A percentile compares a stretch with the other conserved stretches of the same genome.
Evolutionary conservation across 441 rosid species (phyloP).

Genomic region (Bruguiera hainesii): DNA sequence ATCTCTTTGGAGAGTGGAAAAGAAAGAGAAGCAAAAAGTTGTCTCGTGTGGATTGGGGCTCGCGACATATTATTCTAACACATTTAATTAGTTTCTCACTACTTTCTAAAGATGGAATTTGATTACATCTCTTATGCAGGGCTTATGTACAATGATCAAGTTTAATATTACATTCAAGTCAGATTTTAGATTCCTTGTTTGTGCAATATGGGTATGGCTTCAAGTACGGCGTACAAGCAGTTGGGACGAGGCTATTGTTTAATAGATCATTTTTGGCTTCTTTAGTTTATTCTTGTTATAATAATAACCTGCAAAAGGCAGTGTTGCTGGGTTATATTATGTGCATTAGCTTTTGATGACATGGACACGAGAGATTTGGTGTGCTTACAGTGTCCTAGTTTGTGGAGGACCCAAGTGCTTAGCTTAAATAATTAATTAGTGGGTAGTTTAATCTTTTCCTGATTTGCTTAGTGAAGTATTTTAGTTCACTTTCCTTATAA

Average conservation of each 20-base stretch:
- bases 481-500: conserved; percentile 35
- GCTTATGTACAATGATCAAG: no score
- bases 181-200: no score
- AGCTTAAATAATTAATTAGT: no score
- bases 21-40: conserved; percentile 39
- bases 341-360: conserved; percentile 12
- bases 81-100: conserved; percentile 22
- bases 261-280: no score
- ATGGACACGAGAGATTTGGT: neutral
- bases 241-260: no score
- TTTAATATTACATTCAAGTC: no score
- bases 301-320: conserved; percentile 17
- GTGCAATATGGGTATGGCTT: no score
- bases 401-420: neutral
- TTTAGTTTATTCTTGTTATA: neutral
- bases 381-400: neutral
- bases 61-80: conserved; percentile 34
- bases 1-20: neutral
- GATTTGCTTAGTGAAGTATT: neutral
- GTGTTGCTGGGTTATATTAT: neutral
- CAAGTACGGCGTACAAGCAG: no score
- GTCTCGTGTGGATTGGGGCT: conserved; percentile 9
- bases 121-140: no score
- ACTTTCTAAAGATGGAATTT: neutral
- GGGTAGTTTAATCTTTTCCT: no score